Evolutionary conservation across 179 eudicot genomes (phyloP).

Genomic region (Dionaea muscipula): DNA sequence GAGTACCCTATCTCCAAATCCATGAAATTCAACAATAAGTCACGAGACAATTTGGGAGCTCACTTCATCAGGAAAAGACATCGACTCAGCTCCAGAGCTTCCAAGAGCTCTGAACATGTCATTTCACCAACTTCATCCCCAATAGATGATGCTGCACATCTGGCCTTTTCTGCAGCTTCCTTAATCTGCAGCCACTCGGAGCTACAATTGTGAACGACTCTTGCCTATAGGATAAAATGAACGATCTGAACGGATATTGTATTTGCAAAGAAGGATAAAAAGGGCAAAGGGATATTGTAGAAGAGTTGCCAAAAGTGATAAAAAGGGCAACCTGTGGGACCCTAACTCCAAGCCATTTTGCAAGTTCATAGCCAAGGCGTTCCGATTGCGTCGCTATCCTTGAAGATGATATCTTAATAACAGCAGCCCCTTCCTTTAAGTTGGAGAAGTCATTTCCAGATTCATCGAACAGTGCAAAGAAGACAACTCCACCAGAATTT

Average conservation of each 20-base stretch:
- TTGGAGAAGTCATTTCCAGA: slow-evolving; percentile 36
- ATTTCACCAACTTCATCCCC: slow-evolving; percentile 81
- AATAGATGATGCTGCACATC: slow-evolving; percentile 48
- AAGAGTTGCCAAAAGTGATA: slow-evolving; percentile 14
- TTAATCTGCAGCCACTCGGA: slow-evolving; percentile 84
- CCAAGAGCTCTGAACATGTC: slow-evolving; percentile 92
- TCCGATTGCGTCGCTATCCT: slow-evolving; percentile 99
- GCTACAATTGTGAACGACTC: slow-evolving; percentile 76
- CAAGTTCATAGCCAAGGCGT: slow-evolving; percentile 94
- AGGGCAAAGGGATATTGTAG: too few relatives aligned
- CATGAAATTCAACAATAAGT: not conserved
- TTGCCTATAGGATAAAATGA: slow-evolving; percentile 42
- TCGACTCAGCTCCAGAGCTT: slow-evolving; percentile 99
- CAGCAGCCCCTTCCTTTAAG: slow-evolving; percentile 82
- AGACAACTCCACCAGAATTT: slow-evolving; percentile 98
- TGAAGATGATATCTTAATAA: slow-evolving; percentile 85
- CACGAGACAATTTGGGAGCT: slow-evolving; percentile 4
- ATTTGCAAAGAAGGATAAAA: not conserved
- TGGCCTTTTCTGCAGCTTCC: slow-evolving; percentile 91
- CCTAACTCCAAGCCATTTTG: slow-evolving; percentile 88
- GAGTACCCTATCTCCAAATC: not conserved
- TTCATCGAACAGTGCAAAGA: slow-evolving; percentile 78
- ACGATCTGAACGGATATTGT: not conserved
- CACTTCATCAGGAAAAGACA: slow-evolving; percentile 84
- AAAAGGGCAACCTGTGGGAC: slow-evolving; percentile 61